Evolutionary conservation across 768 basidiomycete genomes (phyloP).

Genomic region (Boletus huronensis): DNA sequence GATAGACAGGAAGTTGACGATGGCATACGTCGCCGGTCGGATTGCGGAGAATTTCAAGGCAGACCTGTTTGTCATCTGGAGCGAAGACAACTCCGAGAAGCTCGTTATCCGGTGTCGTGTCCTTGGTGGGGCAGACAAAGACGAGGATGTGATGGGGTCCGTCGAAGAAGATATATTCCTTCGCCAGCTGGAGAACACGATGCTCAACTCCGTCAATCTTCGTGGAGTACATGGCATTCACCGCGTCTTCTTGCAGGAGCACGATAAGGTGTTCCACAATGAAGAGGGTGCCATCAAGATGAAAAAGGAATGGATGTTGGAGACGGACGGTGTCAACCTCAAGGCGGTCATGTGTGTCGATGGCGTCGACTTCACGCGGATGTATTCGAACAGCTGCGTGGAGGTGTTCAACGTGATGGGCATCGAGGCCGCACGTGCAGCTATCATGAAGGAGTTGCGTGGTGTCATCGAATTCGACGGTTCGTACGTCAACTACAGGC

Average conservation of each 20-base stretch:
- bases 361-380: conserved; percentile 89
- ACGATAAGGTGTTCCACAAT: conserved; percentile 69
- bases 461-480: conserved; percentile 98
- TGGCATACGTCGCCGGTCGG: conserved; percentile 89
- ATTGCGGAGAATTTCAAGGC: conserved; percentile 95
- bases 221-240: conserved; percentile 90
- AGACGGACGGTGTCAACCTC: conserved; percentile 95
- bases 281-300: conserved; percentile 63
- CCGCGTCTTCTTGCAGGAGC: conserved; percentile 89
- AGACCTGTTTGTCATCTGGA: conserved; percentile 97
- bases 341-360: conserved; percentile 94
- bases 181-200: conserved; percentile 92
- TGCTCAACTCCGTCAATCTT: conserved; percentile 92
- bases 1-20: conserved; percentile 94
- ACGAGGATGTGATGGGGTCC: conserved; percentile 69
- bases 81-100: conserved; percentile 98
- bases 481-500: conserved; percentile 98
- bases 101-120: conserved; percentile 96
- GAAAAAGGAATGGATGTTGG: conserved; percentile 87
- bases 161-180: conserved; percentile 95
- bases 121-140: conserved; percentile 77
- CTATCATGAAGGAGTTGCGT: conserved; percentile 91
- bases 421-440: conserved; percentile 94
- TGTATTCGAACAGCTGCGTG: conserved; percentile 95
- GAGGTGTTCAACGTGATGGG: conserved; percentile 94